phyloP scores from a whole-genome alignment of 2,329 filamentous ascomycete species.

The Saccharata proteae region DNA sequence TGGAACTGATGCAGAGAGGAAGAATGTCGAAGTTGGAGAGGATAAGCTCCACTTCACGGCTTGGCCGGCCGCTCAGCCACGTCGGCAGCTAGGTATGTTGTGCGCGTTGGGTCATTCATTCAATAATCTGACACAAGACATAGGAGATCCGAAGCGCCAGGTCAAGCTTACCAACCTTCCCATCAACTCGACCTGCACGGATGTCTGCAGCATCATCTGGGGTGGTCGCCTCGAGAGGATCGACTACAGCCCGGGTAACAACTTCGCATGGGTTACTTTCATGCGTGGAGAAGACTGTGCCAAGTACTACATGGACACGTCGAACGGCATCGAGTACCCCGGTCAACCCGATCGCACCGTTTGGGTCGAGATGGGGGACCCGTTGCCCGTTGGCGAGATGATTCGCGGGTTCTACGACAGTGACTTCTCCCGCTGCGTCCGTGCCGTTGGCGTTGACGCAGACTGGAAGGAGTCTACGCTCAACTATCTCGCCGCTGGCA shows the following conservation, averaged over 20 bases:
- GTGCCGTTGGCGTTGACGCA: conserved; percentile 29
- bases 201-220: conserved; percentile 18
- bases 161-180: conserved; percentile 10
- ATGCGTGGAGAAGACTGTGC: conserved; percentile 20
- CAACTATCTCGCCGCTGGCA: conserved; percentile 24
- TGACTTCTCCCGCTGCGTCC: conserved; percentile 34
- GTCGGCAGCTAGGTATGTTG: too few relatives aligned
- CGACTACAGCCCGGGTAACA: conserved; percentile 14
- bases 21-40: too few relatives aligned
- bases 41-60: not conserved
- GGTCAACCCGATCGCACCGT: conserved; percentile 13
- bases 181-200: not conserved
- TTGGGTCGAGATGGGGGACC: conserved; percentile 15
- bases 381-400: conserved; percentile 20
- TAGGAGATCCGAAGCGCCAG: conserved; percentile 7
- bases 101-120: too few relatives aligned
- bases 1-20: too few relatives aligned
- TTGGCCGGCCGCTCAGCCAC: too few relatives aligned
- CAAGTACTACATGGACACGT: conserved; percentile 21
- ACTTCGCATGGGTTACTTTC: conserved; percentile 20
- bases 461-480: conserved; percentile 27
- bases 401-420: conserved; percentile 28
- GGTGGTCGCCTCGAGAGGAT: conserved; percentile 24
- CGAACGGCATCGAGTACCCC: conserved; percentile 20
- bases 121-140: too few relatives aligned